Evolutionary conservation across 805 yeast genomes (phyloP).

Genomic region (Lipomyces yamanashiensis): DNA sequence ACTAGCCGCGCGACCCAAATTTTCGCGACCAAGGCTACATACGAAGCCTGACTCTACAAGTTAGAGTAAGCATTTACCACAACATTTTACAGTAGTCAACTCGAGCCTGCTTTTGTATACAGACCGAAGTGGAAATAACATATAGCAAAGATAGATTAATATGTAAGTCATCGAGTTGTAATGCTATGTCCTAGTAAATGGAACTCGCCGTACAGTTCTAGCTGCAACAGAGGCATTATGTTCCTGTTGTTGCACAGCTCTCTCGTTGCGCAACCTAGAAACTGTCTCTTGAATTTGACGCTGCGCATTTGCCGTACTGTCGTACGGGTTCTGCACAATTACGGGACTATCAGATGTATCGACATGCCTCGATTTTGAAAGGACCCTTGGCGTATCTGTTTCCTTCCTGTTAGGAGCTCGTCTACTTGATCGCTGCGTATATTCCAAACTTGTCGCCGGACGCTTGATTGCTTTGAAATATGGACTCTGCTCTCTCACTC

Average conservation of each 20-base stretch:
- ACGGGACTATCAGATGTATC: not conserved
- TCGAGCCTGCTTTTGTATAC: not conserved
- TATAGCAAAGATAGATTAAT: slow-evolving; percentile 3
- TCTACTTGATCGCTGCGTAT: not conserved
- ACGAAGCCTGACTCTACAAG: not conserved
- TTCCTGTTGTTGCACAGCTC: not conserved
- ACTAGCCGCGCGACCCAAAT: not conserved
- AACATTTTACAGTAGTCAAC: no score
- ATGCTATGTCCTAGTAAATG: slow-evolving; percentile 2
- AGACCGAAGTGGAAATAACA: not conserved
- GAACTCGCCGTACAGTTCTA: not conserved
- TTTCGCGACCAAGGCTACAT: no score
- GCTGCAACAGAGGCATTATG: no score
- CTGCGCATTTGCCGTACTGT: no score
- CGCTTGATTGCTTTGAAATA: slow-evolving; percentile 3
- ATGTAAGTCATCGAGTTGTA: not conserved
- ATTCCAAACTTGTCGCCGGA: slow-evolving; percentile 2
- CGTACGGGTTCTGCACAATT: no score
- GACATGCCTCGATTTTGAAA: not conserved
- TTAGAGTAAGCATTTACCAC: not conserved
- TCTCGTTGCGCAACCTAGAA: not conserved
- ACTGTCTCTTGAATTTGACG: no score
- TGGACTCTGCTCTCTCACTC: not conserved
- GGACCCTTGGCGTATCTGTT: not conserved
- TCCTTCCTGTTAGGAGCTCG: not conserved